phyloP scores from a whole-genome alignment of 208 protist species.

The Trypanosoma lewisi region DNA sequence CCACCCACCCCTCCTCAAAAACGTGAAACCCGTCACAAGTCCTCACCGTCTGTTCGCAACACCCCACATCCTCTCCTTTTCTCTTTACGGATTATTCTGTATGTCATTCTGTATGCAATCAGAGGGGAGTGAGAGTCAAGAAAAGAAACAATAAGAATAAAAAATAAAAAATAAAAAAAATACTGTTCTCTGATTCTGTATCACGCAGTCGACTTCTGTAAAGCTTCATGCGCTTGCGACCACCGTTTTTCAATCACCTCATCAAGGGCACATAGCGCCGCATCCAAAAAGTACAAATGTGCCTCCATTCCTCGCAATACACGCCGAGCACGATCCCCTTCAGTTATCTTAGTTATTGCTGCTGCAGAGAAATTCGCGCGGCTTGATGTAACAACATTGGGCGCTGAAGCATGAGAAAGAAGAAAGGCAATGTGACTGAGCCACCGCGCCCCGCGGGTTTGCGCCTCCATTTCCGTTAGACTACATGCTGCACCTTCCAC shows the following conservation, averaged over 20 bases:
- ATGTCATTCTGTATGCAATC: not conserved
- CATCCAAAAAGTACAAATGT: constrained; percentile 25
- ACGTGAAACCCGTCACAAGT: too few species aligned
- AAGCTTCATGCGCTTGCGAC: constrained; percentile 7
- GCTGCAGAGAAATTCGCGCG: not conserved
- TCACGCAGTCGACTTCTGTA: not conserved
- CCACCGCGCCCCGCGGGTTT: constrained; percentile 24
- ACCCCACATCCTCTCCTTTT: too few species aligned
- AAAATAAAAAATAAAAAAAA: constrained; percentile 1
- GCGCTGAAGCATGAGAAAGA: constrained; percentile 20
- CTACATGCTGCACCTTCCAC: not conserved
- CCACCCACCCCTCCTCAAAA: too few species aligned
- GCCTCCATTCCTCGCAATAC: constrained; percentile 17
- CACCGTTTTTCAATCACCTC: constrained; percentile 26
- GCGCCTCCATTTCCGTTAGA: not conserved
- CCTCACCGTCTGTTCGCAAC: too few species aligned
- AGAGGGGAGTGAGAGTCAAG: not conserved
- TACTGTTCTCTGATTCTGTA: not conserved
- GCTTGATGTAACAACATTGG: not conserved
- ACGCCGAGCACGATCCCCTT: constrained; percentile 2
- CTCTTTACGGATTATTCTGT: too few species aligned
- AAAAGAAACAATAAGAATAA: not conserved
- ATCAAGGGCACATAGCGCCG: constrained; percentile 9
- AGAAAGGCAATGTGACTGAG: constrained; percentile 51
- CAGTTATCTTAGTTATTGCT: not conserved